phyloP scores from a whole-genome alignment of 2,329 filamentous ascomycete genomes.

The Bipolaris sorokiniana region DNA sequence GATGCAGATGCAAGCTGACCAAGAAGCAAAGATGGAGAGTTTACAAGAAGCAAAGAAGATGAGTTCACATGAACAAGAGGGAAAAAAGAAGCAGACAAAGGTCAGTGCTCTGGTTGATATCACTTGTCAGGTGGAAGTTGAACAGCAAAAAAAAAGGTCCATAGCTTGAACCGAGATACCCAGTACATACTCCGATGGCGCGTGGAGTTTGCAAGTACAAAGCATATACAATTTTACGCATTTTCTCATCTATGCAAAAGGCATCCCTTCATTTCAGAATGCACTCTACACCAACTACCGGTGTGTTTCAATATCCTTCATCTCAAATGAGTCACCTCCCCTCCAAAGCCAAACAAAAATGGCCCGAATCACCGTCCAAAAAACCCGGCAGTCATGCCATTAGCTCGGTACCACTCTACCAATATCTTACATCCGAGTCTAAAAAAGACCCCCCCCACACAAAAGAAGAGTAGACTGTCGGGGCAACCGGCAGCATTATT shows the following conservation, averaged over 20 bases:
- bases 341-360: too few species aligned
- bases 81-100: slow-evolving; percentile 10
- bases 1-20: too few species aligned
- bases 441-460: too few species aligned
- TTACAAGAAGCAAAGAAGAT: slow-evolving; percentile 2
- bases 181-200: slow-evolving; percentile 12
- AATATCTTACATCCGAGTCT: too few species aligned
- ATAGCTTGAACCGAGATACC: slow-evolving; percentile 28
- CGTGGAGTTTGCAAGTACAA: slow-evolving; percentile 16
- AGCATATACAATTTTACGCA: slow-evolving; percentile 5
- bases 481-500: too few species aligned
- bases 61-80: background rate
- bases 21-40: slow-evolving; percentile 7
- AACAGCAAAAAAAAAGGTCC: slow-evolving; percentile 14
- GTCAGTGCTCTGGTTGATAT: slow-evolving; percentile 17
- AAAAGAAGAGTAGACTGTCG: too few species aligned
- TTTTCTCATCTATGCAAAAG: background rate
- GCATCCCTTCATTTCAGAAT: background rate
- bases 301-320: too few species aligned
- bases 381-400: too few species aligned
- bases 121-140: slow-evolving; percentile 15
- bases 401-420: too few species aligned
- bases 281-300: too few species aligned
- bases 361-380: too few species aligned
- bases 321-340: too few species aligned